Base-by-base conservation (phyloP, 768 basidiomycete species). In the Mycena galopus region DNA sequence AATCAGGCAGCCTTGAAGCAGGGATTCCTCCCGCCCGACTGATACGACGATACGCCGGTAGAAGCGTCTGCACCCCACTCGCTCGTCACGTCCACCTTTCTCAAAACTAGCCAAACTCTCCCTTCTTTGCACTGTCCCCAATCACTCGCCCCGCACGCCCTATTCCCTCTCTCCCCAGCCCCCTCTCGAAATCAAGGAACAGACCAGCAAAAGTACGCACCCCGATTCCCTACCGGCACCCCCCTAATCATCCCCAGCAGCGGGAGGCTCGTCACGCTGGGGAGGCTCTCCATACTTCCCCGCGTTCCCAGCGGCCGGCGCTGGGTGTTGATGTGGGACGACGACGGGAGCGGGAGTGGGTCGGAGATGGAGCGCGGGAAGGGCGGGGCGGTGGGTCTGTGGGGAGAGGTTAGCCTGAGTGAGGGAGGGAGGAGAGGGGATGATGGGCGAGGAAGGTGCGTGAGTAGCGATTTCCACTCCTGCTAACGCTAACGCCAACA, bases 251-350 rank as follows among this genome's bases (percentile, higher is more conserved):
- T 82, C 70, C 83, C 84, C 69, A 88, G 79, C 66, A 85, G 80
- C 30, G 87, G 87, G 19, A 88, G 79, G 12, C 86, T 87, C 75
- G 85, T 84, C 39, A 88, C 87, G 68, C 87, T 88, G 55, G 82
- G 82, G 14, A 63, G 39, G 39, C 74, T 75, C 32, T 76, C 75
- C 14, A 70, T 33, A 59, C 64, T 69, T 63, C 67, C 71, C 33
- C 72, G 72, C 33, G 37, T 19, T 23, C 65, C 69, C 14, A 73
- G 33, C 39, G 30, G 44, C n/a, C 69, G 75, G 17, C 71, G 67
- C 14, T 51, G 55, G 8, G 30, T 10, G 61, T 67, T 67, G 47
- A 74, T 59, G 7, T 66, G 73, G 66, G 75, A 74, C 25, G 72
- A 72, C 23, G 71, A 63, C n/a, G 68, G 67, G 1, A 30, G 67